These are phyloP conservation scores for Actinidia chinensis DNA, from an alignment of 179 eudicot species.

Conservation along the genomic window DNA sequence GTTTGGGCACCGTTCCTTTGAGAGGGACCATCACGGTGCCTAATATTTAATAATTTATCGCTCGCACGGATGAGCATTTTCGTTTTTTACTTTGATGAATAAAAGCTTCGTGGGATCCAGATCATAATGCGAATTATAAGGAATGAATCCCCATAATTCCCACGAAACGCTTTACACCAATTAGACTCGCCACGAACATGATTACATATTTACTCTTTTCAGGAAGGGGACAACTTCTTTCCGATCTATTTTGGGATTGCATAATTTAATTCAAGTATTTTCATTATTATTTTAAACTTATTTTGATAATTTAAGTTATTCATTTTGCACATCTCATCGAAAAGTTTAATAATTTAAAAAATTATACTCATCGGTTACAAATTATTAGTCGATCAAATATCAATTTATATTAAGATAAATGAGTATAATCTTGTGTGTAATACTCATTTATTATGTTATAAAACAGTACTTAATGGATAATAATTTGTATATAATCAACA, in stretches of 20 bases:
- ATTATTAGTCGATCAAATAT: background rate
- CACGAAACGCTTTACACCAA: background rate
- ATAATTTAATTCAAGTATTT: background rate
- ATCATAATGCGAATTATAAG: constrained; percentile 16
- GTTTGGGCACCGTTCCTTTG: too few relatives aligned
- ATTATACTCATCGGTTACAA: background rate
- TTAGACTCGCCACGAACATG: background rate
- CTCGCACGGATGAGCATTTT: constrained; percentile 24
- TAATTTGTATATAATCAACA: background rate
- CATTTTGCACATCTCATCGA: background rate
- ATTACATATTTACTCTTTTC: background rate
- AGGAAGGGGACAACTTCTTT: too few relatives aligned
- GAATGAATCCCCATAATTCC: background rate
- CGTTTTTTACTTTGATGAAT: constrained; percentile 7
- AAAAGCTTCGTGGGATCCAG: constrained; percentile 24
- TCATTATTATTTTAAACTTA: background rate
- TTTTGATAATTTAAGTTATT: background rate
- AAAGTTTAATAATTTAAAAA: background rate
- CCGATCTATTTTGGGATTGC: background rate
- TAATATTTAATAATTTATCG: constrained; percentile 1
- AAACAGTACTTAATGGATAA: background rate
- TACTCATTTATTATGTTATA: background rate
- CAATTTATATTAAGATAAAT: background rate
- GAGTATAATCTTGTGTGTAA: background rate
- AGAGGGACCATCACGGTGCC: too few relatives aligned